A percentile compares a stretch with the other conserved stretches of the same genome.
Conservation (phyloP, 768 basidiomycete genomes). For the Hypholoma fasciculare region DNA sequence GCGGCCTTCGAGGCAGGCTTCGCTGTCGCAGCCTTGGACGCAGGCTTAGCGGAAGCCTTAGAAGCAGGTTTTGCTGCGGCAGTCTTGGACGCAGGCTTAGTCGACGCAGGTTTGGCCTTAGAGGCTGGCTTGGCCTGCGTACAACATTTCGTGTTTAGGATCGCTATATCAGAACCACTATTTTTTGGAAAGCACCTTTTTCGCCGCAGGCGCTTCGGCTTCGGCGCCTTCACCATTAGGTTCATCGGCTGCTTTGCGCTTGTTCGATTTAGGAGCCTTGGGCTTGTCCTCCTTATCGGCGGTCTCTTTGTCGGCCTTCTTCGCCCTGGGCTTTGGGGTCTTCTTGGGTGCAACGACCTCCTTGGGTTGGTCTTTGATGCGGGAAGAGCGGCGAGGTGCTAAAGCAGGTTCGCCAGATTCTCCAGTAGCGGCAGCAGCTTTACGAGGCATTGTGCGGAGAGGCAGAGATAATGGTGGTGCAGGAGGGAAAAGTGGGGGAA, state of each 20-base stretch:
- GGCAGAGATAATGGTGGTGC: conserved; percentile 3
- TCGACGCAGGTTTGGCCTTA: conserved; percentile 33
- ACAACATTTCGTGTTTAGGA: conserved; percentile 13
- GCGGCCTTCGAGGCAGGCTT: conserved; percentile 46
- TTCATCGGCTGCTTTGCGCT: conserved; percentile 46
- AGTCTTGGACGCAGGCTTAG: conserved; percentile 41
- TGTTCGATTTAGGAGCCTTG: conserved; percentile 39
- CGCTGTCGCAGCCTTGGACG: conserved; percentile 36
- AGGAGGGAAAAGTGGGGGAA: conserved; percentile 20
- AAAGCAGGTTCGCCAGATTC: conserved; percentile 33
- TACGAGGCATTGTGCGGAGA: conserved; percentile 60
- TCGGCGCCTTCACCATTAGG: conserved; percentile 33
- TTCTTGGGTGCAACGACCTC: conserved; percentile 54
- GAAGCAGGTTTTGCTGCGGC: conserved; percentile 38
- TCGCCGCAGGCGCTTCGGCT: conserved; percentile 51
- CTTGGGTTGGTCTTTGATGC: conserved; percentile 75
- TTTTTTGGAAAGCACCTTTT: conserved; percentile 49
- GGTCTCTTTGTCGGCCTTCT: conserved; percentile 47
- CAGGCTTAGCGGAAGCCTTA: conserved; percentile 43
- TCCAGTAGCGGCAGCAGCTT: conserved; percentile 51
- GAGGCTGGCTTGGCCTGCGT: conserved; percentile 44
- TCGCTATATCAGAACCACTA: conserved; percentile 1
- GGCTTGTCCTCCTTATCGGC: conserved; percentile 59
- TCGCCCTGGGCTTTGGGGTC: conserved; percentile 60
- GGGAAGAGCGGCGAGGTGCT: conserved; percentile 69